Evolutionary conservation across 371 early-diverging fungal genomes (phyloP).

Genomic region (Lichtheimia ornata): DNA sequence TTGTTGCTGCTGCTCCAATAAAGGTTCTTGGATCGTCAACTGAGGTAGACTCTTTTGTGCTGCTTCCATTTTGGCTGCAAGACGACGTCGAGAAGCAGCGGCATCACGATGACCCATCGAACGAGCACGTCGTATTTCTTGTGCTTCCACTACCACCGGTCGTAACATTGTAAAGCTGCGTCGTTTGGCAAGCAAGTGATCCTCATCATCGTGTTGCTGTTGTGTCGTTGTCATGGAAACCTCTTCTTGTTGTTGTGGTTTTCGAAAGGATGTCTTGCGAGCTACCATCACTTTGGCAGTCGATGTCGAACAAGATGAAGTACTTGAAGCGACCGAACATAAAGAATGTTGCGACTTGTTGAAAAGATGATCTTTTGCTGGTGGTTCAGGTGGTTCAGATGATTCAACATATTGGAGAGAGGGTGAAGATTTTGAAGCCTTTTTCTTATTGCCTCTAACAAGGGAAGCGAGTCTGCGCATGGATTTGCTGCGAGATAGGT

Average conservation of each 20-base stretch:
- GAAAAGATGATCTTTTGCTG: constrained; percentile 10
- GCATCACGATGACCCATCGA: constrained; percentile 11
- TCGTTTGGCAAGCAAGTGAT: constrained; percentile 20
- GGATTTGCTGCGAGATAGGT: constrained; percentile 2
- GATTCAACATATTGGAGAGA: background rate
- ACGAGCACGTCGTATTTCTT: constrained; percentile 20
- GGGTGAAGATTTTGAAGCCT: background rate
- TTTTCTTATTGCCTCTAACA: constrained; percentile 16
- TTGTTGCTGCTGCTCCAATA: too few relatives aligned
- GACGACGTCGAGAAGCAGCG: too few relatives aligned
- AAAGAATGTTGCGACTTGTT: constrained; percentile 22
- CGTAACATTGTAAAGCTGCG: constrained; percentile 18
- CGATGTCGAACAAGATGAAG: constrained; percentile 28
- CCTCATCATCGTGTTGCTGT: background rate
- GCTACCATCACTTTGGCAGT: constrained; percentile 8
- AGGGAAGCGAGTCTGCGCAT: constrained; percentile 28
- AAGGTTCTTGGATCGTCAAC: too few relatives aligned
- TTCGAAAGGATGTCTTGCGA: constrained; percentile 1
- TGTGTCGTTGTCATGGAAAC: constrained; percentile 13
- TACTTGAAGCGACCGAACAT: constrained; percentile 20
- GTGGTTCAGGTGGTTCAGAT: constrained; percentile 3
- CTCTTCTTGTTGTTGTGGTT: background rate
- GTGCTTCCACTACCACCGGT: constrained; percentile 17
- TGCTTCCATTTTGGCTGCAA: too few relatives aligned
- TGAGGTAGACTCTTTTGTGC: too few relatives aligned